A percentile compares a stretch with the other conserved stretches of the same genome.
phyloP scores from a whole-genome alignment of 2,329 filamentous ascomycete species.

The Paraphaeosphaeria minitans region DNA sequence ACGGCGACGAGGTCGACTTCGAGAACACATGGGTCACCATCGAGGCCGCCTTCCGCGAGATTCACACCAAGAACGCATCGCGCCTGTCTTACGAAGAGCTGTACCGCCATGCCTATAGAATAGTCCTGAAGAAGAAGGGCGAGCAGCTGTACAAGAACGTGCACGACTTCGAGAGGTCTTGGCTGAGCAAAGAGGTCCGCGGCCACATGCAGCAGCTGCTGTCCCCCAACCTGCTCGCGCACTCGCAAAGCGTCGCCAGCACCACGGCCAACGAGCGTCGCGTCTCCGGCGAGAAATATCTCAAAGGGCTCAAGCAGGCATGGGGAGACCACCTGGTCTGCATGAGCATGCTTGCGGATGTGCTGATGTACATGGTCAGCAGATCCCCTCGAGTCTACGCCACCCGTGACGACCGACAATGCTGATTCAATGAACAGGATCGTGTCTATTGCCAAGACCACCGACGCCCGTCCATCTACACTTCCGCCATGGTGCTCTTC shows the following conservation, averaged over 20 bases:
- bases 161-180: conserved; percentile 77
- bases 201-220: conserved; percentile 73
- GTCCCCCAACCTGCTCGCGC: conserved; percentile 68
- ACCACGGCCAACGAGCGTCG: conserved; percentile 78
- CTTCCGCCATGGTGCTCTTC: conserved; percentile 84
- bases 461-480: conserved; percentile 77
- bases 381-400: neutral
- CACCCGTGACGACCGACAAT: conserved; percentile 4
- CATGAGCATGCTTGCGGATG: conserved; percentile 96
- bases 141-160: conserved; percentile 80
- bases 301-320: conserved; percentile 73
- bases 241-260: conserved; percentile 51
- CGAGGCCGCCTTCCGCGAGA: conserved; percentile 77
- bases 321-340: conserved; percentile 91
- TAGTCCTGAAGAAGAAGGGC: conserved; percentile 87
- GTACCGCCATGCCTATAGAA: conserved; percentile 91
- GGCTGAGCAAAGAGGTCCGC: conserved; percentile 77
- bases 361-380: conserved; percentile 88
- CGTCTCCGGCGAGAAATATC: conserved; percentile 79
- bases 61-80: conserved; percentile 90
- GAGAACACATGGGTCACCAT: conserved; percentile 84
- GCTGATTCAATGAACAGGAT: conserved; percentile 60
- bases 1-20: conserved; percentile 73
- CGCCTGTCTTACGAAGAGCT: conserved; percentile 92
- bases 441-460: conserved; percentile 78